phyloP scores from a whole-genome alignment of 2,329 filamentous ascomycete species.

The Claviceps sp. region DNA sequence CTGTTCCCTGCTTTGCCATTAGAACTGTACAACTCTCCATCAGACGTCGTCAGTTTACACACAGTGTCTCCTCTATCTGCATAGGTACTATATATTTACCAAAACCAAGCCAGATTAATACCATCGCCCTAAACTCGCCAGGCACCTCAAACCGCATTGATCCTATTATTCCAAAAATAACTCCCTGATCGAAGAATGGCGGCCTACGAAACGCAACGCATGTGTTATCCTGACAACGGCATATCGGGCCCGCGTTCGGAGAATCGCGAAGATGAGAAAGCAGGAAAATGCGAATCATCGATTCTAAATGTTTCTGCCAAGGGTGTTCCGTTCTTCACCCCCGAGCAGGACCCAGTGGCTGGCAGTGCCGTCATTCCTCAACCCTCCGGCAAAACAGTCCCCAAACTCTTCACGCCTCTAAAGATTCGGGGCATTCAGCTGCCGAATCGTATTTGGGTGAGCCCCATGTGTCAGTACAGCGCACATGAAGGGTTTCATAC shows the following conservation, averaged over 20 bases:
- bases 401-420: background rate
- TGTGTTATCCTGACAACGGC: slow-evolving; percentile 15
- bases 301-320: slow-evolving; percentile 15
- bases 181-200: slow-evolving; percentile 8
- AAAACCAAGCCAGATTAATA: no score
- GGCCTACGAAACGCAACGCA: slow-evolving; percentile 14
- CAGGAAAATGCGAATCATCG: slow-evolving; percentile 11
- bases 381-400: background rate
- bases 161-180: no score
- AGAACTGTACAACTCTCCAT: no score
- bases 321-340: slow-evolving; percentile 39
- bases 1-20: no score
- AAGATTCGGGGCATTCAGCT: background rate
- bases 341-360: slow-evolving; percentile 36
- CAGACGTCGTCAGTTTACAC: no score
- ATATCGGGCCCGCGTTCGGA: slow-evolving; percentile 13
- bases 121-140: background rate
- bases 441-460: background rate
- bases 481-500: slow-evolving; percentile 1
- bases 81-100: no score
- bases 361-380: slow-evolving; percentile 11
- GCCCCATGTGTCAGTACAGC: slow-evolving; percentile 1
- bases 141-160: background rate
- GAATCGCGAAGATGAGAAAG: slow-evolving; percentile 11
- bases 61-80: no score